Evolutionary conservation across 2,329 filamentous ascomycete species (phyloP), one percentile per base, ranked within the genome.

Genomic region (Epichloe uncinata): DNA sequence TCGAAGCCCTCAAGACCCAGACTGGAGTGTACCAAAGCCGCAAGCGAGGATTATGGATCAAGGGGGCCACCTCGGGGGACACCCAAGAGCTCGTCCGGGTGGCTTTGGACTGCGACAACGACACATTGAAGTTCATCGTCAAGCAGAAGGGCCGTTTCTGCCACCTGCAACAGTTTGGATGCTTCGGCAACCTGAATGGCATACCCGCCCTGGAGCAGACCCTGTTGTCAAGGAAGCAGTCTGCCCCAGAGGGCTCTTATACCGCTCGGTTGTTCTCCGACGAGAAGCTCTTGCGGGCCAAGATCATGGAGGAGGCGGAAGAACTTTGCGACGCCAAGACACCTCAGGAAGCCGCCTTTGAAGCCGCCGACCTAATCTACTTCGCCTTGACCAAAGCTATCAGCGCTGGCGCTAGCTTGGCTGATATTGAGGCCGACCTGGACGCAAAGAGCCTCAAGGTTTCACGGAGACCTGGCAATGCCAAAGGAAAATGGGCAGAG

Each of bases 291-390:
- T 70, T 96, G 49, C 78, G 87, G 42, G 93, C 93, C 3, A 98
- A 98, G 75, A 96, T 98, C 50, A 94, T 97, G 82, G 93, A 98
- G 67, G 93, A 98, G 66, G 93, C 93, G 0, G 87, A 94, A 61
- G 93, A 98, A 70, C 76, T 98, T 41, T 96, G 91, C 62, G 82
- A 93, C 55, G 91, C 93, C 15, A 82, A 81, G 56, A 83, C 81
- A 0, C 85, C 86, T 53, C 77, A 90, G 54, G 86, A 97, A 13
- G 79, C 95, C 54, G 88, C 93, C 2, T 95, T 95, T 55, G 93
- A 98, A 67, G 89, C 93, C 8, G 93, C 93, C 0, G 93, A 98
- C 63, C 72, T 98, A 50, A 82, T 98, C 48, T 98, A 97, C 71
- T 98, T 98, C 72, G 88, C 91, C 7, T 71, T 98, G 50, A 87